Base-by-base conservation (phyloP, 1,284 basidiomycete genomes). In the Cystobasidium pallidum region DNA sequence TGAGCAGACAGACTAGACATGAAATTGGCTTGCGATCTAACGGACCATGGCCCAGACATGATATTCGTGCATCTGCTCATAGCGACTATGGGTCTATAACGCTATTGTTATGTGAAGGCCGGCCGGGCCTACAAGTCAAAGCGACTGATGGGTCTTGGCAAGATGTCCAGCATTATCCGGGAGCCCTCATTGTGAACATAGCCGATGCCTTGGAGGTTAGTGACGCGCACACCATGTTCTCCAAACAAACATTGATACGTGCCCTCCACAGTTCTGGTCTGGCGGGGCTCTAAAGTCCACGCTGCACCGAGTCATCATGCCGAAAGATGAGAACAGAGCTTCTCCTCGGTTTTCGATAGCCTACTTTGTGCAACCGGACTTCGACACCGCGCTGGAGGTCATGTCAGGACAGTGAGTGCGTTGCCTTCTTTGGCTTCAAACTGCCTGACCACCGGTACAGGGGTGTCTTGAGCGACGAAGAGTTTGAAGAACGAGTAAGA, bases 331-430 rank as follows among this genome's bases (percentile, higher is more conserved):
- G 28, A 28, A 68, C 26, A 55, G 45, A 32, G 26, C 52, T 15
- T 36, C 26, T 1, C 39, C 66, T 36, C 21, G 66, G 4, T 59
- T 43, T 24, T 58, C 54, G 15, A 68, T 68, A 28, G 66, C 66
- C 6, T 68, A 58, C 43, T 68, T 68, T 49, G 66, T 68, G n/a
- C 54, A 68, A 26, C 54, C 66, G 28, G 66, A 68, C 45, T 68
- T 68, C 30, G 30, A 59, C 36, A 59, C 55, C 6, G 41, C 52
- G 3, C 39, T 68, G 1, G 43, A 59, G 32, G 66, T 68, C 19
- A 41, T 68, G 66, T 55, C 66, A 15, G 52, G 55, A 7, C 41
- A 41, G 66, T 59, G n/a, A 59, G 66, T 59, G 15, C 15, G 3
- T 3, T 24, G 34, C 19, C 10, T 51, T 43, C 39, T 45, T 28